Base-by-base conservation (phyloP, 225 moss, liverwort and hornwort species). In the Lunularia cruciata region DNA sequence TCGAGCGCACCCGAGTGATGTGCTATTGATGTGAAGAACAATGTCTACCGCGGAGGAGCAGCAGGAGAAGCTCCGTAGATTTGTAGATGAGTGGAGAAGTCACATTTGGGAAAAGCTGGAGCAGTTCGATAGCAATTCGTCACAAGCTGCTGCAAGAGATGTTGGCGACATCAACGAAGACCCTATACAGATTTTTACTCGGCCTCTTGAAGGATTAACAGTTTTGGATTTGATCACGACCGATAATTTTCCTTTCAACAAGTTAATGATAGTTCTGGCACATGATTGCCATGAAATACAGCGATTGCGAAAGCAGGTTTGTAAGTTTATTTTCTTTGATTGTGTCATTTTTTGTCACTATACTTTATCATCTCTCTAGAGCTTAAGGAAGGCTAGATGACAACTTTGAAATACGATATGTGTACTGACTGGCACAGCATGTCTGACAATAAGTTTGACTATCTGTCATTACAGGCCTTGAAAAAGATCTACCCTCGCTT, bases 1-100 rank as follows among this genome's bases (percentile, higher is more conserved):
- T n/a, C n/a, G n/a, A n/a, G n/a, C n/a, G n/a, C n/a, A n/a, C n/a
- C n/a, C n/a, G n/a, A n/a, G n/a, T n/a, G n/a, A n/a, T n/a, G n/a
- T n/a, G n/a, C 45, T 51, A 2, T 8, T 51, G 15, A 8, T 19
- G n/a, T 3, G 15, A 51, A 20, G 18, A 30, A 57, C 28, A 28
- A 57, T 57, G 27, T 11, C 19, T 45, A 22, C 65, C 19, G 76
- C 57, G 9, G 90, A 88, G 77, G 90, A 96, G 82, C 87, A 89
- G 88, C 92, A 90, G 57, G 96, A 96, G 87, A 86, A 86, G 59
- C 88, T 96, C 56, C 87, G 96, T 66, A 88, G 96, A 57, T 96
- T 96, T 75, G 96, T 92, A 66, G 96, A 96, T 64, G 96, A 96
- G 68, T 96, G 96, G 96, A 88, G 96, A 63, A 85, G 85, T 57